Evolutionary conservation across 129 eudicot genomes (phyloP).

Genomic region (Tagetes patula): DNA sequence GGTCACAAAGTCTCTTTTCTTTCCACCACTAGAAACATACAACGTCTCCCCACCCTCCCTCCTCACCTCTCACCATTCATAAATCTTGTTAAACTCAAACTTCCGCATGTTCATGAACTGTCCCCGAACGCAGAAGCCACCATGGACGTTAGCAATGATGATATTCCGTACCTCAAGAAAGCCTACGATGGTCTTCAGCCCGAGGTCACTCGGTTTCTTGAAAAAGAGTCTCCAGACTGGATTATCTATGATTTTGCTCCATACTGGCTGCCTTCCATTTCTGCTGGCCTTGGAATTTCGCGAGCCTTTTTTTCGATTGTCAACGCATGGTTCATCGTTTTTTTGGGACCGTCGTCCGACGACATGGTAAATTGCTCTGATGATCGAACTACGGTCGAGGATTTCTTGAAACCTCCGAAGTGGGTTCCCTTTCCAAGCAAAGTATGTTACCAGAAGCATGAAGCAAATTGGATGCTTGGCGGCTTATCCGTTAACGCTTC

Average conservation of each 20-base stretch:
- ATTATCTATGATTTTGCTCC: conserved; percentile 44
- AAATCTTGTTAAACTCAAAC: conserved; percentile 29
- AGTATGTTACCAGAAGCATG: conserved; percentile 34
- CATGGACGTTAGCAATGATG: conserved; percentile 34
- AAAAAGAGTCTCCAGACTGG: conserved; percentile 43
- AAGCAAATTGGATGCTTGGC: conserved; percentile 25
- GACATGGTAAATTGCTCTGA: conserved; percentile 23
- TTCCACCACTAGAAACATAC: conserved; percentile 54
- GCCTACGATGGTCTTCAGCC: conserved; percentile 49
- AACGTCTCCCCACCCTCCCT: conserved; percentile 52
- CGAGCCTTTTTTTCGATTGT: conserved; percentile 24
- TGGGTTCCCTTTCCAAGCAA: conserved; percentile 46
- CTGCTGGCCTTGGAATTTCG: conserved; percentile 33
- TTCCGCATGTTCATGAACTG: conserved; percentile 32
- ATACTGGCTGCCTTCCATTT: conserved; percentile 44
- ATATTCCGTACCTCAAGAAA: conserved; percentile 40
- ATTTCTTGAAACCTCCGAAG: conserved; percentile 29
- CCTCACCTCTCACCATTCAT: conserved; percentile 25
- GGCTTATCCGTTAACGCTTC: conserved; percentile 10
- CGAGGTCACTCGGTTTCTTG: conserved; percentile 33
- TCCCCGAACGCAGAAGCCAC: conserved; percentile 53
- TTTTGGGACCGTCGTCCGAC: conserved; percentile 20
- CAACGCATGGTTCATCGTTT: conserved; percentile 33
- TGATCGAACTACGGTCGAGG: conserved; percentile 32
- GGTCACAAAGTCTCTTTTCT: conserved; percentile 53